Evolutionary conservation across 805 yeast species (phyloP).

Genomic region (Barnettozyma sp.): DNA sequence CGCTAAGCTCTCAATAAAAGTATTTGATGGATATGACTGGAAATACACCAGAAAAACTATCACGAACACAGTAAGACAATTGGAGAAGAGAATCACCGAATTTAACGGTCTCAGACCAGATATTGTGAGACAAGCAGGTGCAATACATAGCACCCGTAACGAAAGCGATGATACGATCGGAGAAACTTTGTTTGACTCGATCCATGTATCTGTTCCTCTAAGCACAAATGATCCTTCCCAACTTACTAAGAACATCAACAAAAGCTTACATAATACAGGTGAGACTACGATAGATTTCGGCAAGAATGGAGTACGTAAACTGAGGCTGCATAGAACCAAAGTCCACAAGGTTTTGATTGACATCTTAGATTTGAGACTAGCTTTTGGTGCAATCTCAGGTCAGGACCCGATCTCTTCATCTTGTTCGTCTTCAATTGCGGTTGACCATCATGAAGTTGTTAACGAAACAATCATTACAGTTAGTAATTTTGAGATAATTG

Average conservation of each 20-base stretch:
- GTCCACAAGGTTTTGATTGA: conserved; percentile 53
- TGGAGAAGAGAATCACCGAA: conserved; percentile 43
- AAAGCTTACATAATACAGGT: conserved; percentile 32
- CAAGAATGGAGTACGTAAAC: conserved; percentile 31
- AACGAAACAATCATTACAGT: conserved; percentile 44
- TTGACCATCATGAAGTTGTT: conserved; percentile 34
- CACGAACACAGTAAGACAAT: conserved; percentile 52
- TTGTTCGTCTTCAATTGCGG: background rate
- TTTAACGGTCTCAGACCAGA: conserved; percentile 11
- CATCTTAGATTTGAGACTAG: conserved; percentile 44
- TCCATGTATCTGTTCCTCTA: conserved; percentile 56
- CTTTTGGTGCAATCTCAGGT: conserved; percentile 38
- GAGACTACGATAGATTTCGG: conserved; percentile 17
- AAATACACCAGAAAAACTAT: conserved; percentile 64
- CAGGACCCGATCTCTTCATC: conserved; percentile 36
- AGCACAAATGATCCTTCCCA: conserved; percentile 35
- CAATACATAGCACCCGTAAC: too few relatives aligned
- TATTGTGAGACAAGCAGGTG: conserved; percentile 1
- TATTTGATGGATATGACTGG: conserved; percentile 95
- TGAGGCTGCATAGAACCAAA: conserved; percentile 60
- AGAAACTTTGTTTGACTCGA: conserved; percentile 71
- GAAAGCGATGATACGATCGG: conserved; percentile 34
- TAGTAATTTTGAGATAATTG: conserved; percentile 54
- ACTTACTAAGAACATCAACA: conserved; percentile 49
- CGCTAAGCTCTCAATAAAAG: conserved; percentile 35